These are phyloP conservation scores for Trichoderma sp. DNA, from an alignment of 2,329 filamentous ascomycete species.

Conservation along the genomic window DNA sequence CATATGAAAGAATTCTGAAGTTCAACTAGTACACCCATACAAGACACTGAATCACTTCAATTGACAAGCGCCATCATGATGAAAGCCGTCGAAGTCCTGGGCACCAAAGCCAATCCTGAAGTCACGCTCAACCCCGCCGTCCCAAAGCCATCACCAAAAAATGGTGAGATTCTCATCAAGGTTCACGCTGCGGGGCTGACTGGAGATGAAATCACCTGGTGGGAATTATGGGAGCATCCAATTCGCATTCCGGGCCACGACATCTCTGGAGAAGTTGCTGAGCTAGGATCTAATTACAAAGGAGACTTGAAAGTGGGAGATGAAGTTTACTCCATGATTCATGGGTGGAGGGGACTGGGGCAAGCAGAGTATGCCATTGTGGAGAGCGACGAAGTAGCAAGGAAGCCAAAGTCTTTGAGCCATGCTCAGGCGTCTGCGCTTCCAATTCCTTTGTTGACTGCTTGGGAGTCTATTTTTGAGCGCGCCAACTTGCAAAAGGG, in stretches of 20 bases:
- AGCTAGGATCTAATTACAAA: constrained; percentile 29
- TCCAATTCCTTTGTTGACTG: constrained; percentile 36
- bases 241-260: constrained; percentile 39
- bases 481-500: constrained; percentile 25
- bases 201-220: constrained; percentile 38
- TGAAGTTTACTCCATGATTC: constrained; percentile 33
- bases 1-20: too few relatives aligned
- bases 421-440: constrained; percentile 34
- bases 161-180: constrained; percentile 32
- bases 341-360: constrained; percentile 23
- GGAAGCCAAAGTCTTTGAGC: constrained; percentile 28
- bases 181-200: constrained; percentile 39
- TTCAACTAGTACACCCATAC: not conserved
- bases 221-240: constrained; percentile 34
- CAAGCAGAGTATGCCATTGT: constrained; percentile 35
- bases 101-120: constrained; percentile 26
- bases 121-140: constrained; percentile 25
- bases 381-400: constrained; percentile 21
- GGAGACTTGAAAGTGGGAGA: constrained; percentile 27
- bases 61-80: constrained; percentile 26
- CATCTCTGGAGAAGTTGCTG: constrained; percentile 36
- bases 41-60: not conserved
- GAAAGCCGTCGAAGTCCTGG: constrained; percentile 38
- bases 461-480: constrained; percentile 32
- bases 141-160: constrained; percentile 25